Evolutionary conservation across 2,329 filamentous ascomycete species (phyloP), one percentile per base, ranked within the genome.

Genomic region (Cytospora piceae): DNA sequence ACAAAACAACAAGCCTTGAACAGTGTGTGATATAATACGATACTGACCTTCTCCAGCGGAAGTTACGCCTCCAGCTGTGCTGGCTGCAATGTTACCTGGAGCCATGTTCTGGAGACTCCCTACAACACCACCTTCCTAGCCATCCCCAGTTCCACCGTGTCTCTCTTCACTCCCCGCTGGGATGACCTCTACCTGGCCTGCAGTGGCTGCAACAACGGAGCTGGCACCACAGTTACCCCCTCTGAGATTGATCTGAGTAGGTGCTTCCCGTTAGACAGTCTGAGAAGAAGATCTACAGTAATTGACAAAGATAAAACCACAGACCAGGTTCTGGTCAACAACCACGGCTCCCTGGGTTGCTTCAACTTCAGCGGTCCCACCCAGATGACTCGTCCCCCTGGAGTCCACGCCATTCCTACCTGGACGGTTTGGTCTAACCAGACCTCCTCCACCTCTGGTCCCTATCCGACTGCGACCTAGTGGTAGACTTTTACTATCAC

Each of bases 301-400:
- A 27, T 52, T 62, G 39, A 62, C 52, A 49, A 14, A 17, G 17
- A 34, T 20, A 60, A 56, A 7, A 39, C 29, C 29, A 42, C 37
- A 80, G 78, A 80, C 67, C 70, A 70, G 6, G 58, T 78, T 22
- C 63, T 80, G 32, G 76, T 74, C 69, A 76, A 80, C 63, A 71
- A 72, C 9, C 70, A 80, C 52, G 78, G 79, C 6, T 68, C 68
- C n/a, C 68, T 79, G 58, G 77, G 76, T 20, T 81, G 79, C 71
- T 80, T 76, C 66, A 71, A 71, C 42, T 72, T 74, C 37, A 60
- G 72, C 14, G 78, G 78, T 8, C 31, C 60, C 22, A 37, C 52
- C 22, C 60, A 62, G 39, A 14, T 8, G 12, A 53, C 60, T 39
- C 24, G 55, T 34, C 52, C 52, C n/a, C 32, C 15, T 3, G 31